A percentile compares a stretch with the other conserved stretches of the same genome.
phyloP scores from a whole-genome alignment of 371 early-diverging fungal genomes.

The Amoeboaphelidium protococcarum region DNA sequence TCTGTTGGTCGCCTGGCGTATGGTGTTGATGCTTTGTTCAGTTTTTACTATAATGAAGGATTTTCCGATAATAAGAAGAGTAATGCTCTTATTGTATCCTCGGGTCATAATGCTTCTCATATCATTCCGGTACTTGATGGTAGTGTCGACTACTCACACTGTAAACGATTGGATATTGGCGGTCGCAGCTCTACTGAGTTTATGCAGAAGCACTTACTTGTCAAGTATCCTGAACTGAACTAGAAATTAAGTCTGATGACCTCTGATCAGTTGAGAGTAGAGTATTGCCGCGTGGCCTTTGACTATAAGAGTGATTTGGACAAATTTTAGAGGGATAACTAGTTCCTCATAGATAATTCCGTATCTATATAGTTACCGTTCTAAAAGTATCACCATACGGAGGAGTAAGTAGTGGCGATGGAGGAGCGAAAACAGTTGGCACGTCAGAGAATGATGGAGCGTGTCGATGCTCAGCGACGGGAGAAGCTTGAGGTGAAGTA shows the following conservation, averaged over 20 bases:
- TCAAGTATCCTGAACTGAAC: slow-evolving; percentile 69
- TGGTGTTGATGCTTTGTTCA: slow-evolving; percentile 63
- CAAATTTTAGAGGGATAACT: no score
- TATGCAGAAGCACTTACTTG: slow-evolving; percentile 54
- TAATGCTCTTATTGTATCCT: slow-evolving; percentile 36
- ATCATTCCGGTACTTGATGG: slow-evolving; percentile 37
- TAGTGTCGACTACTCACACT: not conserved
- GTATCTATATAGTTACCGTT: slow-evolving; percentile 20
- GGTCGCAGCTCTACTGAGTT: slow-evolving; percentile 43
- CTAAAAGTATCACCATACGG: slow-evolving; percentile 30
- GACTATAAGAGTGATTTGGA: not conserved
- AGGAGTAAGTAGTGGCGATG: slow-evolving; percentile 23
- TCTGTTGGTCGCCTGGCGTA: slow-evolving; percentile 40
- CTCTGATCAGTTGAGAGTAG: slow-evolving; percentile 35
- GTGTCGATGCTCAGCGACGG: slow-evolving; percentile 41
- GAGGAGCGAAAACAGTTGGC: slow-evolving; percentile 27
- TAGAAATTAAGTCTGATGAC: slow-evolving; percentile 50
- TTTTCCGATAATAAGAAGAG: slow-evolving; percentile 24
- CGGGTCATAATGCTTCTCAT: slow-evolving; percentile 38
- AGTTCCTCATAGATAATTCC: no score
- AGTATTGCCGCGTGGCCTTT: not conserved
- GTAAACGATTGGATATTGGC: slow-evolving; percentile 29
- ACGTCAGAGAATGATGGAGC: slow-evolving; percentile 37
- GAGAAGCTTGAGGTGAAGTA: slow-evolving; percentile 29
- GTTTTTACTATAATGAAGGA: slow-evolving; percentile 37